Percentiles rank a stretch among this genome's conserved stretches.
These are phyloP conservation scores for Cladosporium sp. DNA, from an alignment of 2,329 filamentous ascomycete species.

Conservation along the genomic window DNA sequence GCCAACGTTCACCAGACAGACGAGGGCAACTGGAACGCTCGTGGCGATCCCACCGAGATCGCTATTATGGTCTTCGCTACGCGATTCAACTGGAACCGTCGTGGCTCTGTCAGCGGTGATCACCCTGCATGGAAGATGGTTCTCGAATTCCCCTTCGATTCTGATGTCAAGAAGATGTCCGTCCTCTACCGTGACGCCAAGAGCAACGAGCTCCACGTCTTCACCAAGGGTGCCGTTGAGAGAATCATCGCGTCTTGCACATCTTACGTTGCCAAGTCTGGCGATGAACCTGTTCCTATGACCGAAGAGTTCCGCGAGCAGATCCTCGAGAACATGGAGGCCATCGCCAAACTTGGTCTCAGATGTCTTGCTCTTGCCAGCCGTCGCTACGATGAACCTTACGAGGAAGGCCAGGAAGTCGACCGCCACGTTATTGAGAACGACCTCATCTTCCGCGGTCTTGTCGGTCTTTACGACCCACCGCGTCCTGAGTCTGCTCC, in stretches of 20 bases:
- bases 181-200: conserved; percentile 65
- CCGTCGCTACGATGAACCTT: conserved; percentile 34
- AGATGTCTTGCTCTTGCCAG: conserved; percentile 64
- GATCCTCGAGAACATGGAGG: conserved; percentile 65
- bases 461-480: conserved; percentile 82
- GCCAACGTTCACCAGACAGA: conserved; percentile 57
- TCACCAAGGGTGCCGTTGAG: conserved; percentile 67
- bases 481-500: conserved; percentile 74
- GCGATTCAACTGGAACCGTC: conserved; percentile 48
- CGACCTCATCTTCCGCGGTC: conserved; percentile 69
- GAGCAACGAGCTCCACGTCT: conserved; percentile 41
- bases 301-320: conserved; percentile 50
- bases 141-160: conserved; percentile 70
- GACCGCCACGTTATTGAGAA: conserved; percentile 61
- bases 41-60: conserved; percentile 68
- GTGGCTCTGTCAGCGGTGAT: conserved; percentile 40
- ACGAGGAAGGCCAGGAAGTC: conserved; percentile 47
- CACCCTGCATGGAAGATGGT: conserved; percentile 53
- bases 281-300: conserved; percentile 44
- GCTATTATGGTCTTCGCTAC: conserved; percentile 71
- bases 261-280: conserved; percentile 29
- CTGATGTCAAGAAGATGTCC: conserved; percentile 72
- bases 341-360: conserved; percentile 61
- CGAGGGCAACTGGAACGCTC: conserved; percentile 58
- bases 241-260: conserved; percentile 62